phyloP scores from a whole-genome alignment of 2,329 filamentous ascomycete genomes.

The Coccinonectria pachysandricola region DNA sequence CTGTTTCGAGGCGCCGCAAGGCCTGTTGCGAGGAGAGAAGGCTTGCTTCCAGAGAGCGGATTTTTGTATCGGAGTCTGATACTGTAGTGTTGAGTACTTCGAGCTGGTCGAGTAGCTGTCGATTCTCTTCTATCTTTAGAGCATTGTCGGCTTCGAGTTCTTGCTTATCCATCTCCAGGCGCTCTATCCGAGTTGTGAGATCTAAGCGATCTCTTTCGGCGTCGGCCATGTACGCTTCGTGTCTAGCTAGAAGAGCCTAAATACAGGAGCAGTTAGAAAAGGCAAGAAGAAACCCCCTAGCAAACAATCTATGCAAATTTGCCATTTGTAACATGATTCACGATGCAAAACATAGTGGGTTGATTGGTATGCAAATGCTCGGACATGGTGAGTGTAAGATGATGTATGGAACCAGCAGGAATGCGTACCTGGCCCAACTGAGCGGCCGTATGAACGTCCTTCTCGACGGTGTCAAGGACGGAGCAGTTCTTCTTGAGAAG shows the following conservation, averaged over 20 bases:
- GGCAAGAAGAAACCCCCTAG: too few species aligned
- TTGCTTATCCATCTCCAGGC: conserved; percentile 64
- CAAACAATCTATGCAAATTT: conserved; percentile 26
- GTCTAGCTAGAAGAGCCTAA: conserved; percentile 81
- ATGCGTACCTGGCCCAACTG: conserved; percentile 80
- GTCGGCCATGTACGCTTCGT: conserved; percentile 91
- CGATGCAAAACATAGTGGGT: too few species aligned
- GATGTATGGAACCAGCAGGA: conserved; percentile 20
- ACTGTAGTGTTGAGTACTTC: conserved; percentile 75
- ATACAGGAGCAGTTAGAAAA: conserved; percentile 57
- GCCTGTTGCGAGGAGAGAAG: conserved; percentile 70
- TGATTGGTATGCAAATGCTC: conserved; percentile 18
- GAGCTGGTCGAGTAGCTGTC: conserved; percentile 68
- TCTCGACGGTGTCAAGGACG: conserved; percentile 71
- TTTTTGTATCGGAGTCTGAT: conserved; percentile 67
- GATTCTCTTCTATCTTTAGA: conserved; percentile 72
- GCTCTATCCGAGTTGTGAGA: conserved; percentile 62
- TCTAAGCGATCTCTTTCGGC: conserved; percentile 74
- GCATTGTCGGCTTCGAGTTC: conserved; percentile 69
- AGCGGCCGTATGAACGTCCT: conserved; percentile 77
- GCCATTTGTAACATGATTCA: conserved; percentile 5
- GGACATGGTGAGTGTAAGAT: conserved; percentile 16
- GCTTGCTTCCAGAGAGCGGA: conserved; percentile 65
- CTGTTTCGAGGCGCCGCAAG: conserved; percentile 60
- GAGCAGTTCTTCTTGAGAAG: conserved; percentile 72